Evolutionary conservation across 164 flowering plant species (phyloP), one percentile per base, ranked within the genome.

Genomic region (Warburgia ugandensis): DNA sequence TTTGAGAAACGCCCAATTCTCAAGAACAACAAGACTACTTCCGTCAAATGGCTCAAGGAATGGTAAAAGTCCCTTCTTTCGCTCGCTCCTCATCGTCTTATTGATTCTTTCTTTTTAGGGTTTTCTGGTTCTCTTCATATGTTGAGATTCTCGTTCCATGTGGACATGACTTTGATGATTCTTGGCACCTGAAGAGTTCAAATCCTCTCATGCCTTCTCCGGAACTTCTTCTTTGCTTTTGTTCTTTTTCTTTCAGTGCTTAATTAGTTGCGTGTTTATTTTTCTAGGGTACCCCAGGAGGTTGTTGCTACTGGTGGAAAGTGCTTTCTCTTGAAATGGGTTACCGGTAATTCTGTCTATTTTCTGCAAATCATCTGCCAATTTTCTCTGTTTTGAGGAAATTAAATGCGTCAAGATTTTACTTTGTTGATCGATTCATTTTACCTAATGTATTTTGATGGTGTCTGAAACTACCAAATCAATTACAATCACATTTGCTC

Each of bases 221-320:
- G 14, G 14, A 3, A 3, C n/a, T 12, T 6, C 1, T 37, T 37
- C 14, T 37, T 20, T 7, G 17, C 9, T 14, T 16, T 37, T 4
- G 4, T 27, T 27, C 17, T 2, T 20, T 43, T 22, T 27, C 1
- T 45, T 10, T 45, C 19, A 27, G 16, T 3, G 19, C n/a, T n/a
- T n/a, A n/a, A n/a, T n/a, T n/a, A n/a, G 19, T 6, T 26, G 23
- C 13, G 48, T n/a, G 11, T n/a, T 46, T 32, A 12, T 22, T 61
- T 10, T 60, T 55, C 25, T 56, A 91, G 98, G 98, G 94, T 91
- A 32, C 90, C 96, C 10, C 98, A 91, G 70, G 98, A 92, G 54
- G 74, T 81, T 63, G 82, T 77, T 9, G 74, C 90, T 42, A 80
- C 90, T 36, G 96, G 96, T 56, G 96, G 96, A 51, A 88, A 80